These are phyloP conservation scores for Beauveria scarabaeidicola DNA, from an alignment of 2,329 filamentous ascomycete genomes.

Conservation along the genomic window DNA sequence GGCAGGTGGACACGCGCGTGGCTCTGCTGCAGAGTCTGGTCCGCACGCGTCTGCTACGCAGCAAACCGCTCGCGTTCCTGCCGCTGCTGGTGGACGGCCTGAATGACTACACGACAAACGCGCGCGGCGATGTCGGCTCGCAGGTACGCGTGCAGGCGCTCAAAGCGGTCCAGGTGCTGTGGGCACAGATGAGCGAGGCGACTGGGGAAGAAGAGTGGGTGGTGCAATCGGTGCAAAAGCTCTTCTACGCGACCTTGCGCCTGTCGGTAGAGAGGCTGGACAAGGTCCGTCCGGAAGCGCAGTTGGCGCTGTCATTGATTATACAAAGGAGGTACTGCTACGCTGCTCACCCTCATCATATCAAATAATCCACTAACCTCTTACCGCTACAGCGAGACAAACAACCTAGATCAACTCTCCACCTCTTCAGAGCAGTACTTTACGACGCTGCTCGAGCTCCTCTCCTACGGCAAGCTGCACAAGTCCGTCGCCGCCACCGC, in stretches of 20 bases:
- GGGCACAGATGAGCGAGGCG: slow-evolving; percentile 26
- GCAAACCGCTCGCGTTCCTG: slow-evolving; percentile 34
- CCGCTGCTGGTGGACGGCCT: slow-evolving; percentile 49
- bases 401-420: slow-evolving; percentile 29
- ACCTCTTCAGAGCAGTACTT: slow-evolving; percentile 57
- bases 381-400: neutral
- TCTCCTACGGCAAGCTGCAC: slow-evolving; percentile 28
- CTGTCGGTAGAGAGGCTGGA: slow-evolving; percentile 86
- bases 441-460: slow-evolving; percentile 40
- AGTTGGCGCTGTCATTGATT: slow-evolving; percentile 40
- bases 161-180: slow-evolving; percentile 61
- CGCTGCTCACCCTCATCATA: neutral
- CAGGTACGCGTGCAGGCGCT: slow-evolving; percentile 75
- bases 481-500: slow-evolving; percentile 29
- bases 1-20: slow-evolving; percentile 42
- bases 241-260: slow-evolving; percentile 49
- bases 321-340: slow-evolving; percentile 36
- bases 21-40: slow-evolving; percentile 48
- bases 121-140: slow-evolving; percentile 83
- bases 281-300: slow-evolving; percentile 64
- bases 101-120: slow-evolving; percentile 85
- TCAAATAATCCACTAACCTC: neutral
- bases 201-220: slow-evolving; percentile 18
- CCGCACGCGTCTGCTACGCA: slow-evolving; percentile 35
- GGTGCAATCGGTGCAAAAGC: slow-evolving; percentile 23